A percentile compares a stretch with the other conserved stretches of the same genome.
Evolutionary conservation across 2,329 filamentous ascomycete genomes (phyloP).

Genomic region (Cercospora zeina): DNA sequence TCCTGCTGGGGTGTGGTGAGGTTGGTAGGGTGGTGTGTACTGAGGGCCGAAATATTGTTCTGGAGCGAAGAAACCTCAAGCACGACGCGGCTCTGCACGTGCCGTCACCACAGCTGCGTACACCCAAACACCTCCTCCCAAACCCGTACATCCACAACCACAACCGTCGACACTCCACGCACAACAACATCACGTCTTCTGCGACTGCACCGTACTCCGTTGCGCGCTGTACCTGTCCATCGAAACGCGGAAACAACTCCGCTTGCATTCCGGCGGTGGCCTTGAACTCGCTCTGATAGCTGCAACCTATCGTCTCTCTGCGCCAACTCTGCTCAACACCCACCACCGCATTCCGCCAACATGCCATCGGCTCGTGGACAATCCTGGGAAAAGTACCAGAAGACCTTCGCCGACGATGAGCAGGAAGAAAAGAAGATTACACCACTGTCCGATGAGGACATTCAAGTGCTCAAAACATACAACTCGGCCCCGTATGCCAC

Average conservation of each 20-base stretch:
- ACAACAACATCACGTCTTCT: not conserved
- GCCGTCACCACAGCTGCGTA: not conserved
- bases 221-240: not conserved
- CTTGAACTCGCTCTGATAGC: not conserved
- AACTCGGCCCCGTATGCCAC: slow-evolving; percentile 94
- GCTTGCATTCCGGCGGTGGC: not conserved
- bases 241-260: not conserved
- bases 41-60: not conserved
- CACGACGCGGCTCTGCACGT: not conserved
- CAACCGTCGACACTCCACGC: not conserved
- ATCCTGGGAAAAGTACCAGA: slow-evolving; percentile 94
- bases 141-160: not conserved
- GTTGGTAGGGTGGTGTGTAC: not conserved
- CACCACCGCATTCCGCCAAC: slow-evolving; percentile 33
- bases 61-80: not conserved
- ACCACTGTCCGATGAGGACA: slow-evolving; percentile 96
- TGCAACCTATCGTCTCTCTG: not conserved
- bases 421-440: slow-evolving; percentile 99
- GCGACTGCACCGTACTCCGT: not conserved
- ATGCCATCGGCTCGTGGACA: slow-evolving; percentile 92
- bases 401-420: slow-evolving; percentile 95
- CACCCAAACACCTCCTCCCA: not conserved
- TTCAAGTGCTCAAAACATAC: slow-evolving; percentile 98
- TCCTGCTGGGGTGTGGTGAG: not conserved
- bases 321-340: not conserved